These are phyloP conservation scores for Penicillium frequentans DNA, from an alignment of 2,329 filamentous ascomycete genomes.

Conservation along the genomic window DNA sequence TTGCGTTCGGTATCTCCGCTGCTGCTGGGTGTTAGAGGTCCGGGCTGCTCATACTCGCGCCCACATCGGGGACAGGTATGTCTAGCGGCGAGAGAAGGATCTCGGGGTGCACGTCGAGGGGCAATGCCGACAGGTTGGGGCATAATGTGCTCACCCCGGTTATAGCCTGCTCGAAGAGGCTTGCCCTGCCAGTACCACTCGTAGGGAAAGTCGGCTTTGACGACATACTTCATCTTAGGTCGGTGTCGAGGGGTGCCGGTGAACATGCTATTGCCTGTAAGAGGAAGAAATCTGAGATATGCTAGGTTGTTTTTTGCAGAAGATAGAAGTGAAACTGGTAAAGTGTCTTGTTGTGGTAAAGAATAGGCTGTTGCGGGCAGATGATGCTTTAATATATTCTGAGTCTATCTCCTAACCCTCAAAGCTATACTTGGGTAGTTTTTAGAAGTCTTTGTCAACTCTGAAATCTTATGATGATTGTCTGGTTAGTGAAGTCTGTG, in stretches of 20 bases:
- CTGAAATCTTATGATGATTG: neutral
- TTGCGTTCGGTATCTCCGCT: conserved; percentile 4
- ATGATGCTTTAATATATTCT: neutral
- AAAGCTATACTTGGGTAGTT: neutral
- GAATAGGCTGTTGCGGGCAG: neutral
- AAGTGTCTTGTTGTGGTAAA: neutral
- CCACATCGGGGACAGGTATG: conserved; percentile 1
- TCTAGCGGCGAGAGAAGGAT: conserved; percentile 4
- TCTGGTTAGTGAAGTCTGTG: neutral
- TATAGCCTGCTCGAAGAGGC: conserved; percentile 14
- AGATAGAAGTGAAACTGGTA: neutral
- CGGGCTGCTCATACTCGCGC: conserved; percentile 3
- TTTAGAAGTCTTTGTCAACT: neutral
- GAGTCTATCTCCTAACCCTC: neutral
- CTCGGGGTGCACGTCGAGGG: conserved; percentile 8
- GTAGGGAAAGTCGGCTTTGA: conserved; percentile 17
- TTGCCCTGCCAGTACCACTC: conserved; percentile 27
- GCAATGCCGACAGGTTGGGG: conserved; percentile 5
- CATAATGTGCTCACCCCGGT: conserved; percentile 16
- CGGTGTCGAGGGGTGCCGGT: neutral
- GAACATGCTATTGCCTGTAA: neutral
- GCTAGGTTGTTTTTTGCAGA: neutral
- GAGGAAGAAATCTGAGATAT: neutral
- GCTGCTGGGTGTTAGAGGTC: conserved; percentile 2
- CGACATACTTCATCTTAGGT: neutral